A percentile compares a stretch with the other conserved stretches of the same genome.
Evolutionary conservation across 2,329 filamentous ascomycete genomes (phyloP).

Genomic region (Emmonsiellopsis sp.): DNA sequence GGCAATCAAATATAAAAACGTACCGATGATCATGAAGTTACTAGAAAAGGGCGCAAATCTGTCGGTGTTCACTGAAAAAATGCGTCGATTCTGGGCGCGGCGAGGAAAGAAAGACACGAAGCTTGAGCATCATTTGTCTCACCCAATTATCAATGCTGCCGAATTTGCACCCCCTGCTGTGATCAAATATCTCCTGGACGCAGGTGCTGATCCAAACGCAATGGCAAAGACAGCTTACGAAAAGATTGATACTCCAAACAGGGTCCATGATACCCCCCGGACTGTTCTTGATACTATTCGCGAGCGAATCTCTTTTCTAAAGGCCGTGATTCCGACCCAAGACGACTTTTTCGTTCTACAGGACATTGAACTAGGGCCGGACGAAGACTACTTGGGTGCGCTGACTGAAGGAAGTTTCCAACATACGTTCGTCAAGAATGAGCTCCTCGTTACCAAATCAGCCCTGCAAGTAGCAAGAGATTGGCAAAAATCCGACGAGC

Average conservation of each 20-base stretch:
- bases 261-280: constrained; percentile 29
- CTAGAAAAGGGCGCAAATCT: constrained; percentile 52
- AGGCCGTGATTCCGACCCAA: constrained; percentile 32
- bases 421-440: constrained; percentile 41
- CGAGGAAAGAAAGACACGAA: constrained; percentile 40
- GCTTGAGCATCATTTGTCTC: constrained; percentile 44
- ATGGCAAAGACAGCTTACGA: constrained; percentile 37
- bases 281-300: constrained; percentile 53
- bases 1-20: constrained; percentile 31
- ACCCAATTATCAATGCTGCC: constrained; percentile 59
- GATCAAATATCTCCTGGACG: constrained; percentile 51
- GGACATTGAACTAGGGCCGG: constrained; percentile 21
- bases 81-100: constrained; percentile 8
- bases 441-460: constrained; percentile 16
- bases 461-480: constrained; percentile 24
- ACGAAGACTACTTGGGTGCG: constrained; percentile 39
- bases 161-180: constrained; percentile 43
- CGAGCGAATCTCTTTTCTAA: constrained; percentile 42
- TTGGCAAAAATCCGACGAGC: constrained; percentile 12
- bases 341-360: background rate
- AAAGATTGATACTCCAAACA: background rate
- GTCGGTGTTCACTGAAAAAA: constrained; percentile 45
- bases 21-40: constrained; percentile 48
- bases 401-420: constrained; percentile 49
- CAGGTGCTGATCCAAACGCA: constrained; percentile 58